Conservation (phyloP, 495 filamentous ascomycete genomes). For the Penicillium macrosclerotiorum region DNA sequence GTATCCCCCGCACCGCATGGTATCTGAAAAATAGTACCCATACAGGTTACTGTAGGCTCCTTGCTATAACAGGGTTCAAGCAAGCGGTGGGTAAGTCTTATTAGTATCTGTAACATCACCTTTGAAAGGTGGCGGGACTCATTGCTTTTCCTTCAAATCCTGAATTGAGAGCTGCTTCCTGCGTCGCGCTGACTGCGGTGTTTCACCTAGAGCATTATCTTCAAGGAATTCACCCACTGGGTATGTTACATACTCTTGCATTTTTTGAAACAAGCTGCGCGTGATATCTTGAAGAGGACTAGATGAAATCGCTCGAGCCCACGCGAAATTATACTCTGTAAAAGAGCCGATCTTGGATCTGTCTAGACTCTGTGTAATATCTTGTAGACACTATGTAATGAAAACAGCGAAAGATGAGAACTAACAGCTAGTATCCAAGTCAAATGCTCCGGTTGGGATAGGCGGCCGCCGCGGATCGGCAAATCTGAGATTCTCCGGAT, state of each 20-base stretch:
- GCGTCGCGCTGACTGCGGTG: not conserved
- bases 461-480: constrained; percentile 1
- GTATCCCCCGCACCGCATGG: constrained; percentile 13
- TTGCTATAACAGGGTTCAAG: constrained; percentile 21
- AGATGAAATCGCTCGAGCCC: constrained; percentile 10
- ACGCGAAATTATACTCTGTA: not conserved
- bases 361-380: too few species aligned
- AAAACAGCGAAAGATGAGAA: not conserved
- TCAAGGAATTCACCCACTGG: not conserved
- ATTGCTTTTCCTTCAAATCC: not conserved
- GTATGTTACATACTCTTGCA: constrained; percentile 2
- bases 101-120: constrained; percentile 9
- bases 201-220: not conserved
- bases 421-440: not conserved
- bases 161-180: not conserved
- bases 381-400: too few species aligned
- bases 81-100: constrained; percentile 10
- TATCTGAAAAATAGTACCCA: constrained; percentile 5
- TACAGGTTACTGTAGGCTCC: constrained; percentile 16
- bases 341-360: too few species aligned
- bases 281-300: constrained; percentile 6
- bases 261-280: constrained; percentile 1
- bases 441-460: not conserved
- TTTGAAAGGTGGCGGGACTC: not conserved
- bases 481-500: constrained; percentile 3